phyloP scores from a whole-genome alignment of 306 rosid genomes.

The Cicer yamashitae region DNA sequence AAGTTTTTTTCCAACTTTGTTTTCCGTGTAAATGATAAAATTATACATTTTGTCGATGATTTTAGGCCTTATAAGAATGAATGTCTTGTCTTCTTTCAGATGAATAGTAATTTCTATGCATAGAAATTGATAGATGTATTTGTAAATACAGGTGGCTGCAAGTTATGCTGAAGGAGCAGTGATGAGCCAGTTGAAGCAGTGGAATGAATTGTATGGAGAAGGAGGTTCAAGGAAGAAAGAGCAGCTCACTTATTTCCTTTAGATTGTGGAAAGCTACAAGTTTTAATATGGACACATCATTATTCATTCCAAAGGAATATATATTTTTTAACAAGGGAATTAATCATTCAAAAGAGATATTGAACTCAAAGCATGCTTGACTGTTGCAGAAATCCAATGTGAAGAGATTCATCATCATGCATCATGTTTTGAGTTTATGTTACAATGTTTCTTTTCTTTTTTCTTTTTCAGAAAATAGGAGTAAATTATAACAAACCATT shows the following conservation, averaged over 20 bases:
- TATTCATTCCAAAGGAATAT: conserved; percentile 31
- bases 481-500: too few relatives aligned
- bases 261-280: conserved; percentile 36
- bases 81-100: too few relatives aligned
- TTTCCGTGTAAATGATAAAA: too few relatives aligned
- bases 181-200: conserved; percentile 82
- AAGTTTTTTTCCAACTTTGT: too few relatives aligned
- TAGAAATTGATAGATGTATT: neutral
- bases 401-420: conserved; percentile 1
- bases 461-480: too few relatives aligned
- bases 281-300: conserved; percentile 8
- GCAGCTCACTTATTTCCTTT: conserved; percentile 82
- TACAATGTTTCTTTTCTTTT: too few relatives aligned
- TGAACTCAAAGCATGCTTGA: conserved; percentile 19
- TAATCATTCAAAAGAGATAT: conserved; percentile 35
- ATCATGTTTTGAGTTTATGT: neutral
- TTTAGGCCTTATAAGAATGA: too few relatives aligned
- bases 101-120: neutral
- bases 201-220: conserved; percentile 91
- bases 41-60: too few relatives aligned
- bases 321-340: conserved; percentile 17
- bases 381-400: conserved; percentile 18
- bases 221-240: conserved; percentile 96
- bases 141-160: conserved; percentile 72
- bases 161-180: conserved; percentile 82